Conservation (phyloP, 164 flowering plant species). For the Vitis cinerea region DNA sequence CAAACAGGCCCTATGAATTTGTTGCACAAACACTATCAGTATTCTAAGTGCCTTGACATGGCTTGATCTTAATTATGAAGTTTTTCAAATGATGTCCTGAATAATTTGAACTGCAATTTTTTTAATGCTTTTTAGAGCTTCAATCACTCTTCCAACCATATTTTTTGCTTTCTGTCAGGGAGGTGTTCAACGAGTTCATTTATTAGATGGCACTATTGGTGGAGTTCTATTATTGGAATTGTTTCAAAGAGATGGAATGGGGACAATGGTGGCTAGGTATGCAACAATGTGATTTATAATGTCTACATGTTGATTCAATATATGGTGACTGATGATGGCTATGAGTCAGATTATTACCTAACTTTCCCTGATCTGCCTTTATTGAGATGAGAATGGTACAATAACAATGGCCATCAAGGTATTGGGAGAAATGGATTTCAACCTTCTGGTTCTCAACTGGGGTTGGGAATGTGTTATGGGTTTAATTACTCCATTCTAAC, state of each 20-base stretch:
- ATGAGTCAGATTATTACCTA: too few species aligned
- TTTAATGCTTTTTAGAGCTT: conserved; percentile 1
- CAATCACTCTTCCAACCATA: conserved; percentile 1
- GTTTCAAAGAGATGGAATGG: conserved; percentile 94
- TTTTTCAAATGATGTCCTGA: not conserved
- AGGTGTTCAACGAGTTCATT: conserved; percentile 98
- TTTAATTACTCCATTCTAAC: too few species aligned
- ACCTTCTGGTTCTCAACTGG: too few species aligned
- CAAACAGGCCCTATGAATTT: not conserved
- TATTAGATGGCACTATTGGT: conserved; percentile 80
- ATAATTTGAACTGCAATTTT: conserved; percentile 3
- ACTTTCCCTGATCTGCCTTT: too few species aligned
- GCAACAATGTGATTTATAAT: not conserved
- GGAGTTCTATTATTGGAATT: conserved; percentile 84
- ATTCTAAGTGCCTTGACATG: not conserved
- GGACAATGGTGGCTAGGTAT: conserved; percentile 99
- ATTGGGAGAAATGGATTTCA: too few species aligned
- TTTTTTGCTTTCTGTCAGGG: conserved; percentile 51
- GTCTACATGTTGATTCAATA: too few species aligned
- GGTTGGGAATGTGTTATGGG: too few species aligned
- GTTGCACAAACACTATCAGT: not conserved
- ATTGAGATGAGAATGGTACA: too few species aligned
- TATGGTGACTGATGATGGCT: too few species aligned
- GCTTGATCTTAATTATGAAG: not conserved
- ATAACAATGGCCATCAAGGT: too few species aligned